Percentiles rank a stretch among this genome's conserved stretches.
Evolutionary conservation across 495 filamentous ascomycete species (phyloP).

Genomic region (Penicillium roqueforti): DNA sequence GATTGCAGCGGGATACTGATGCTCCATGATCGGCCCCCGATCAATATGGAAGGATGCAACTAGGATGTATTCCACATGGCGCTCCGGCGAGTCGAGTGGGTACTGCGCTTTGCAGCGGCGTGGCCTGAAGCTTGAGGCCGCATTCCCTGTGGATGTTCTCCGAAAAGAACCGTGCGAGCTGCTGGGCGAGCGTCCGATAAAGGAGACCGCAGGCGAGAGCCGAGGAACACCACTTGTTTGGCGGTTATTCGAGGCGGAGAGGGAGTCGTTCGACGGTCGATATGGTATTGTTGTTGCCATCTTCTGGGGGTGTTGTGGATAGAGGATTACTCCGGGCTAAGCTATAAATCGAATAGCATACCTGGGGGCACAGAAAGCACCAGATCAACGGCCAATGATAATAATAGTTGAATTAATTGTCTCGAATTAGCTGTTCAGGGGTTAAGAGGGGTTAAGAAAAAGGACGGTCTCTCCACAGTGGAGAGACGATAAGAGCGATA

Average conservation of each 20-base stretch:
- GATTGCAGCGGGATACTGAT: slow-evolving; percentile 91
- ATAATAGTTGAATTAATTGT: background rate
- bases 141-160: slow-evolving; percentile 44
- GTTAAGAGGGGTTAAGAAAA: slow-evolving; percentile 16
- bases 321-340: slow-evolving; percentile 13
- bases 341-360: slow-evolving; percentile 14
- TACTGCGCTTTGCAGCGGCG: slow-evolving; percentile 76
- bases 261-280: slow-evolving; percentile 41
- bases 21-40: slow-evolving; percentile 94
- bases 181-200: slow-evolving; percentile 51
- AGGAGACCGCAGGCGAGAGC: slow-evolving; percentile 51
- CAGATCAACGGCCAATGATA: background rate
- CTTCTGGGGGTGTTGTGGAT: slow-evolving; percentile 17
- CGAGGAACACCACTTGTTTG: slow-evolving; percentile 51
- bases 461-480: slow-evolving; percentile 34
- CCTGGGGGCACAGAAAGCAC: slow-evolving; percentile 3
- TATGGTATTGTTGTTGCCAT: slow-evolving; percentile 46
- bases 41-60: slow-evolving; percentile 98
- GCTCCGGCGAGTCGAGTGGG: slow-evolving; percentile 69
- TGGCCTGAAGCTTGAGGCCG: slow-evolving; percentile 41
- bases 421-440: slow-evolving; percentile 7
- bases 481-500: slow-evolving; percentile 21
- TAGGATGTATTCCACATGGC: slow-evolving; percentile 98
- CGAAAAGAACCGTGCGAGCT: slow-evolving; percentile 39
- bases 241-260: slow-evolving; percentile 37